Evolutionary conservation across 2,329 filamentous ascomycete species (phyloP).

Genomic region (Rosellinia necatrix): DNA sequence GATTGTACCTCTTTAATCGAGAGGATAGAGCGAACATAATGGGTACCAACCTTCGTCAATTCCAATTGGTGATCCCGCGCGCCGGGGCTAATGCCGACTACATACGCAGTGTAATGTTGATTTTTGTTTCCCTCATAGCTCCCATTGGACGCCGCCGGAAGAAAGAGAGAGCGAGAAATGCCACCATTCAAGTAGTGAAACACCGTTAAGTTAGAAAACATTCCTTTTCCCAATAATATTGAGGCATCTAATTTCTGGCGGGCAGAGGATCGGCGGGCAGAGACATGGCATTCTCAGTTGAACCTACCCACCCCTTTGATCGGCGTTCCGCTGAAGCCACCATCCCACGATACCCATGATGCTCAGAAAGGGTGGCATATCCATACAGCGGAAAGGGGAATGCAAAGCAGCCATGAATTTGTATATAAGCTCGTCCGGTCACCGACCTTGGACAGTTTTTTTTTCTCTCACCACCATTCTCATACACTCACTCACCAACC

Average conservation of each 20-base stretch:
- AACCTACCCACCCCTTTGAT: slow-evolving; percentile 11
- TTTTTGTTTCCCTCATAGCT: no score
- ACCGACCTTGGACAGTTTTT: slow-evolving; percentile 3
- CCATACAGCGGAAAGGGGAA: not conserved
- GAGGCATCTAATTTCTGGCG: slow-evolving; percentile 15
- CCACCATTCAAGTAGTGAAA: not conserved
- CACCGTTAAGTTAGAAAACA: not conserved
- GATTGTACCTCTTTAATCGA: not conserved
- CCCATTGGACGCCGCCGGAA: no score
- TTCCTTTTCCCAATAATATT: slow-evolving; percentile 20
- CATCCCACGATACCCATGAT: slow-evolving; percentile 18
- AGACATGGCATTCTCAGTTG: slow-evolving; percentile 29
- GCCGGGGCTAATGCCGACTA: not conserved
- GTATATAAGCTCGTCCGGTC: slow-evolving; percentile 26
- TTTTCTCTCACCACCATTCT: slow-evolving; percentile 26
- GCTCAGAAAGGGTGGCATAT: not conserved
- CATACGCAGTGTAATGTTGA: not conserved
- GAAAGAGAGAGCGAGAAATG: not conserved
- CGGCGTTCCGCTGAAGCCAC: slow-evolving; percentile 17
- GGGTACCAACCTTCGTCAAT: slow-evolving; percentile 3
- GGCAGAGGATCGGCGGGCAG: slow-evolving; percentile 9
- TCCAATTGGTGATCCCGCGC: not conserved
- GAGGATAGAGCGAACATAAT: not conserved
- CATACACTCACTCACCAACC: slow-evolving; percentile 27
- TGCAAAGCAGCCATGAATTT: slow-evolving; percentile 2